These are phyloP conservation scores for Dictyophora rubrovolvata DNA, from an alignment of 768 basidiomycete species.

Conservation along the genomic window DNA sequence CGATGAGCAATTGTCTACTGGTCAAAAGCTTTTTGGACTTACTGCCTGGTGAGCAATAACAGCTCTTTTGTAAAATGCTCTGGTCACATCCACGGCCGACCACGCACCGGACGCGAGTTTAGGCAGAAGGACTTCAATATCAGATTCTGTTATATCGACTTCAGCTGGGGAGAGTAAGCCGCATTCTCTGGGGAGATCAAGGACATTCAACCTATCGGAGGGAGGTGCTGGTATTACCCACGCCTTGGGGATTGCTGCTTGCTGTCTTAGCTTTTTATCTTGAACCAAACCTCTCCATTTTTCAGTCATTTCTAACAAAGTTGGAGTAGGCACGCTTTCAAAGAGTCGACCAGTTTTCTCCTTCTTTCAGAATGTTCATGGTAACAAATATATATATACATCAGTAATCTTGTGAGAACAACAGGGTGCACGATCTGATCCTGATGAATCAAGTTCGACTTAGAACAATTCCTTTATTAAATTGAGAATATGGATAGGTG, in stretches of 20 bases:
- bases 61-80: conserved; percentile 68
- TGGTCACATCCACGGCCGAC: conserved; percentile 59
- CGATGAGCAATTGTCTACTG: not conserved
- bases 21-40: conserved; percentile 14
- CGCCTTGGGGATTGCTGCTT: conserved; percentile 47
- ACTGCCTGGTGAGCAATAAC: conserved; percentile 73
- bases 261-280: conserved; percentile 45
- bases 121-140: conserved; percentile 39
- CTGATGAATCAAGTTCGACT: not conserved
- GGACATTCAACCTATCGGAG: conserved; percentile 40
- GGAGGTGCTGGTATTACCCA: conserved; percentile 51
- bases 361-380: too few relatives aligned
- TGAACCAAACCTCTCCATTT: conserved; percentile 44
- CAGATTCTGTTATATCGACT: conserved; percentile 49
- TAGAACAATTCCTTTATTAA: too few relatives aligned
- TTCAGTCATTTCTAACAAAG: conserved; percentile 8
- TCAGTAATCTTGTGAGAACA: not conserved
- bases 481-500: not conserved
- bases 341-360: not conserved
- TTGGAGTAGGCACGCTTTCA: not conserved
- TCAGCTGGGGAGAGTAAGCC: conserved; percentile 49
- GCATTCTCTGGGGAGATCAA: conserved; percentile 40
- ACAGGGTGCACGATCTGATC: not conserved
- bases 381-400: too few relatives aligned
- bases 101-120: conserved; percentile 45